Evolutionary conservation across 2,329 filamentous ascomycete genomes (phyloP), one percentile per base, ranked within the genome.

Genomic region (Cercospora berteroae): DNA sequence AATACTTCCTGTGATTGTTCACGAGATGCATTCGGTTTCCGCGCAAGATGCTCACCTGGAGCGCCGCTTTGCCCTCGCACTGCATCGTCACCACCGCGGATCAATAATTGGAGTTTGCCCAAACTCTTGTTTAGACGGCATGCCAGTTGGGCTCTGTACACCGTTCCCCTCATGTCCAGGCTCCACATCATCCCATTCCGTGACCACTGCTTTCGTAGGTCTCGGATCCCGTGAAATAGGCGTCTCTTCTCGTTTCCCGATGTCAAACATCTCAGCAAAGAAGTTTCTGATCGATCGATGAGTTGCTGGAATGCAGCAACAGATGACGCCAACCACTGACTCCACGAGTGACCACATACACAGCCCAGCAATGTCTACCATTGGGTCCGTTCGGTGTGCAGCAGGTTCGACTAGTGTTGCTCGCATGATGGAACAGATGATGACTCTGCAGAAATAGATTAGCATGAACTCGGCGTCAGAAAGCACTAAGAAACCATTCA

Each of bases 361-460:
- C 5, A 63, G 33, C 20, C 61, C 61, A 20, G 61, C 48, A 5
- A 63, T 31, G 48, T 63, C 50, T 2, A 42, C 33, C 61, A 63
- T 63, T 7, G 61, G 61, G 31, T 63, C 61, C 0, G 31, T 63
- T 10, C 48, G 31, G 12, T 63, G 20, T 23, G 61, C 61, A 7
- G 61, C 61, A 63, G 55, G 50, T 44, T 63, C 61, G 23, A 63
- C 61, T 33, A 42, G 29, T 2, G 61, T 63, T 44, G 61, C 61
- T 9, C 61, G 48, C 61, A 63, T 63, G 61, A 63, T 63, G 23
- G 61, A 63, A 52, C 61, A 63, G 16, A 63, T 44, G 50, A 63
- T 58, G 61, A 63, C 61, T 10, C 61, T 63, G 23, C 20, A n/a
- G 3, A 5, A 33, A 12, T 10, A 6, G 7, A 7, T 52, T 23